phyloP scores from a whole-genome alignment of 2,329 filamentous ascomycete genomes.

The Penicillium sp. region DNA sequence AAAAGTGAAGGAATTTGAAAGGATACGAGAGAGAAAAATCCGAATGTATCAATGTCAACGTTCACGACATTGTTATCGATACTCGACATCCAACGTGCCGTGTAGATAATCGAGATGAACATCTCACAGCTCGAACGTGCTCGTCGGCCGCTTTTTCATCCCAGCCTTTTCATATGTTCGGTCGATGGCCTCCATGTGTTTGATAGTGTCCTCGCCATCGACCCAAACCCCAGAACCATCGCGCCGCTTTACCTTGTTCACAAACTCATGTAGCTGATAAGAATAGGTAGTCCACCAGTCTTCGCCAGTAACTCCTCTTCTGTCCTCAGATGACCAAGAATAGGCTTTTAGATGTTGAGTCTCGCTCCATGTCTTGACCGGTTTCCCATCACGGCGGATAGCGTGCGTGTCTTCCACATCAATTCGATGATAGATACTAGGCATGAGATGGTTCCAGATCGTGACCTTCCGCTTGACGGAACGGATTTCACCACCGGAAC shows the following conservation, averaged over 20 bases:
- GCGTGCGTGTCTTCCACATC: constrained; percentile 34
- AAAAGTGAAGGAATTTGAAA: not conserved
- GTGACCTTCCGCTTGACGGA: not conserved
- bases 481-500: constrained; percentile 28
- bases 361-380: constrained; percentile 19
- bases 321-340: constrained; percentile 13
- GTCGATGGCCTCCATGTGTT: constrained; percentile 47
- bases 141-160: constrained; percentile 18
- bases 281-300: constrained; percentile 45
- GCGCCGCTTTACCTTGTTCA: constrained; percentile 43
- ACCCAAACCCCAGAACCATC: constrained; percentile 40
- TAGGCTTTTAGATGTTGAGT: constrained; percentile 18
- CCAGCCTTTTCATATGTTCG: constrained; percentile 45
- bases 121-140: not conserved
- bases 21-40: no score
- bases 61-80: no score
- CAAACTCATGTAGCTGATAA: constrained; percentile 49
- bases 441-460: constrained; percentile 14
- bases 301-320: constrained; percentile 22
- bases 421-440: constrained; percentile 21
- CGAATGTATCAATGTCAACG: no score
- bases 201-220: constrained; percentile 42
- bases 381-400: constrained; percentile 19
- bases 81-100: not conserved
- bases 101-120: not conserved